Percentiles rank a stretch among this genome's conserved stretches.
phyloP scores from a whole-genome alignment of 2,329 filamentous ascomycete species.

The Metarhizium album region DNA sequence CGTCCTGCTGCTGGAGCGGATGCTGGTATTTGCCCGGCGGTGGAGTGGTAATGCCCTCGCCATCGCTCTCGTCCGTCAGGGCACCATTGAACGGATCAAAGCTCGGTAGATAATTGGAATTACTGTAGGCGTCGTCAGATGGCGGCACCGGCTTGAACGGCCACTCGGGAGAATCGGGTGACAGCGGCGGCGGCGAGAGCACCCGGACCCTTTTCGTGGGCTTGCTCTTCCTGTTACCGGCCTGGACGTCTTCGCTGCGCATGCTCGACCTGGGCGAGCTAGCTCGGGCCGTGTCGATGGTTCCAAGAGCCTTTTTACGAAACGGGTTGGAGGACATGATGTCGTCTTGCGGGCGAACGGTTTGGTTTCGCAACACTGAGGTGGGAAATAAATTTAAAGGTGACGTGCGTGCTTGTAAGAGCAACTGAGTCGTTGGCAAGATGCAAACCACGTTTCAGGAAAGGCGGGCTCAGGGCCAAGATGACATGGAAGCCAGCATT shows the following conservation, averaged over 20 bases:
- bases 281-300: slow-evolving; percentile 10
- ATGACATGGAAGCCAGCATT: slow-evolving; percentile 2
- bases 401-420: neutral
- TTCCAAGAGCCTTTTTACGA: slow-evolving; percentile 11
- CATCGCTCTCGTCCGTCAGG: slow-evolving; percentile 18
- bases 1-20: neutral
- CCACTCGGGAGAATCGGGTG: slow-evolving; percentile 37
- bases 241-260: slow-evolving; percentile 6
- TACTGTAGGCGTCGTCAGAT: slow-evolving; percentile 12
- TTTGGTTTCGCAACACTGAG: neutral
- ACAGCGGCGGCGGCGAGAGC: slow-evolving; percentile 52
- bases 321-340: slow-evolving; percentile 16
- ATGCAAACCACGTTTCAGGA: neutral
- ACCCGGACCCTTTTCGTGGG: slow-evolving; percentile 58
- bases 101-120: slow-evolving; percentile 6
- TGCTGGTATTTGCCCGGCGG: slow-evolving; percentile 1
- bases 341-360: neutral
- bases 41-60: slow-evolving; percentile 15
- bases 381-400: too few relatives aligned
- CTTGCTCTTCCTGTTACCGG: slow-evolving; percentile 29
- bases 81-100: slow-evolving; percentile 23
- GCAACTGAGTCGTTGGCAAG: neutral
- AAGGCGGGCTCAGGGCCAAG: slow-evolving; percentile 5
- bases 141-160: slow-evolving; percentile 18
- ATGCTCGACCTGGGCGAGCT: slow-evolving; percentile 12